Evolutionary conservation across 805 yeast species (phyloP).

Genomic region (Wickerhamiella azyma): DNA sequence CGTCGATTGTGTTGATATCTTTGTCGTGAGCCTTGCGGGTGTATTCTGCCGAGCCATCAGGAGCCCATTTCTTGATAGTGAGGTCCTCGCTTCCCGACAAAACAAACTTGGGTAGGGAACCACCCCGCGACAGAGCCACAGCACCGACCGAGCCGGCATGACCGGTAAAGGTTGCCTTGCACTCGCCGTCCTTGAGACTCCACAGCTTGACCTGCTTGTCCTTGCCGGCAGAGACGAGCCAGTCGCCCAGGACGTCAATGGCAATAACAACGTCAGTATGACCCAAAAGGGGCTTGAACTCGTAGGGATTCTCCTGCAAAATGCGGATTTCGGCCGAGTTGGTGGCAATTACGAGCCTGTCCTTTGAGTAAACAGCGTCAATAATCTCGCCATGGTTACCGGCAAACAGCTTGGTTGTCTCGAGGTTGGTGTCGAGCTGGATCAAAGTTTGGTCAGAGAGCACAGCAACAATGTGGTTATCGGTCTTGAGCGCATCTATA

Average conservation of each 20-base stretch:
- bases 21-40: conserved; percentile 96
- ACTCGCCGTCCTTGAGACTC: conserved; percentile 37
- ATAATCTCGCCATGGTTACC: conserved; percentile 96
- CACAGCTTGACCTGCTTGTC: conserved; percentile 78
- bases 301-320: conserved; percentile 30
- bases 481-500: conserved; percentile 7
- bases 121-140: conserved; percentile 48
- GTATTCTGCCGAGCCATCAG: conserved; percentile 47
- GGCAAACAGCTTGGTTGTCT: conserved; percentile 32
- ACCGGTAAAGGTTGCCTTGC: conserved; percentile 59
- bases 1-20: conserved; percentile 79
- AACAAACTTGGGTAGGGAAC: conserved; percentile 44
- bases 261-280: conserved; percentile 78
- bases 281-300: conserved; percentile 53
- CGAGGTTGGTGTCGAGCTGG: conserved; percentile 29
- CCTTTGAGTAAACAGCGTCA: conserved; percentile 47
- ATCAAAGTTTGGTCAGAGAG: conserved; percentile 76
- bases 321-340: conserved; percentile 81
- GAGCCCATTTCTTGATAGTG: conserved; percentile 74
- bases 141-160: conserved; percentile 83
- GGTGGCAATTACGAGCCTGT: conserved; percentile 73
- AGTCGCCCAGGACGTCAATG: conserved; percentile 66
- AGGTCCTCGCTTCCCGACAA: conserved; percentile 77
- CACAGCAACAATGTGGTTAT: conserved; percentile 11
- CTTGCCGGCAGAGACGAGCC: conserved; percentile 89